Evolutionary conservation across 75 land plant genomes (phyloP).

Genomic region (Sequoiadendron giganteum): DNA sequence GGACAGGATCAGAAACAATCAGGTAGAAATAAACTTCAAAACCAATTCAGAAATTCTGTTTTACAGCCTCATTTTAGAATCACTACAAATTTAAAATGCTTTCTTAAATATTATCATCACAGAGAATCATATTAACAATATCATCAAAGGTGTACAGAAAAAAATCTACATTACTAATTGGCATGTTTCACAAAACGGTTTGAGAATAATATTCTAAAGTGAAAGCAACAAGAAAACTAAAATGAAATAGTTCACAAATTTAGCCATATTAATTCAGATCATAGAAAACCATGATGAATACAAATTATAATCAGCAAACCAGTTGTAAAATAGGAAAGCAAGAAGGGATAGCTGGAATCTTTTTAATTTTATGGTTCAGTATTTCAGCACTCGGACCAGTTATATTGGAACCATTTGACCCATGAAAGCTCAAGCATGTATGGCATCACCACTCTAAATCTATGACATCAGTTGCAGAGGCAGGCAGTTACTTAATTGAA

Average conservation of each 20-base stretch:
- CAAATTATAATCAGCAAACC: neutral
- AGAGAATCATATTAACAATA: neutral
- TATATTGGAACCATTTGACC: too few species aligned
- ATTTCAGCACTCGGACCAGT: too few species aligned
- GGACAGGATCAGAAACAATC: neutral
- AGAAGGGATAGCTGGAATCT: too few species aligned
- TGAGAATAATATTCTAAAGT: conserved; percentile 29
- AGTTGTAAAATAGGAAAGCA: neutral
- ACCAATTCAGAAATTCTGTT: neutral
- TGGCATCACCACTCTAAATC: too few species aligned
- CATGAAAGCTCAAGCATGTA: too few species aligned
- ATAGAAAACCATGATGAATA: conserved; percentile 11
- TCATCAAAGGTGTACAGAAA: conserved; percentile 40
- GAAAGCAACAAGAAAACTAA: conserved; percentile 22
- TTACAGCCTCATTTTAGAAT: neutral
- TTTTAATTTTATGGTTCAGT: too few species aligned
- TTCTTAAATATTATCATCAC: neutral
- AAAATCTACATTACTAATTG: conserved; percentile 30
- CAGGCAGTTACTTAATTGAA: too few species aligned
- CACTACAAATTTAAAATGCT: neutral
- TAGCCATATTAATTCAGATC: conserved; percentile 28
- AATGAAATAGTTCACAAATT: conserved; percentile 9
- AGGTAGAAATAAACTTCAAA: neutral
- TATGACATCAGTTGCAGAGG: too few species aligned
- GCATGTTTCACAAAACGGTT: conserved; percentile 32